These are phyloP conservation scores for Babesia divergens DNA, from an alignment of 169 alveolate genomes.

Conservation along the genomic window DNA sequence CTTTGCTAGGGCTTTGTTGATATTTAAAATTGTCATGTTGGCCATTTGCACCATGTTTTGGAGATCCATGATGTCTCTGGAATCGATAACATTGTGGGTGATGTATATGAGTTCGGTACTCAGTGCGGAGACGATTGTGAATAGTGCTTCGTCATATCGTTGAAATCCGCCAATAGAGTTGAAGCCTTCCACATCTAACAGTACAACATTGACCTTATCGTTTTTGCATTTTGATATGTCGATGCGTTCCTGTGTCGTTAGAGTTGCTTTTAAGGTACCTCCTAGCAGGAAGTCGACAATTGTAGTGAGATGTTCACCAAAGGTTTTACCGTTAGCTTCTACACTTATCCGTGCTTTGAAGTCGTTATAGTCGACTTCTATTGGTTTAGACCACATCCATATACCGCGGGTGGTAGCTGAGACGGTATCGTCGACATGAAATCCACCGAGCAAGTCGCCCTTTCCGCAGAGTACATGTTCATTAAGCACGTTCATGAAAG, in stretches of 20 bases:
- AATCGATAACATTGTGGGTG: slow-evolving; percentile 65
- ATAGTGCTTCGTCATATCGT: slow-evolving; percentile 73
- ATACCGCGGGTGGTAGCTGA: slow-evolving; percentile 73
- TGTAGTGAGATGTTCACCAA: slow-evolving; percentile 51
- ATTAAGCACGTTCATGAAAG: slow-evolving; percentile 68
- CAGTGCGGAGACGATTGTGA: slow-evolving; percentile 66
- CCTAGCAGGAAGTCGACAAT: slow-evolving; percentile 57
- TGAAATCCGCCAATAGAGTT: slow-evolving; percentile 67
- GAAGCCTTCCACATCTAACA: slow-evolving; percentile 75
- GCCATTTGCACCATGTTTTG: slow-evolving; percentile 66
- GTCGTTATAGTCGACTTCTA: slow-evolving; percentile 42
- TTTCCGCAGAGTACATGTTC: slow-evolving; percentile 63
- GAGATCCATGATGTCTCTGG: slow-evolving; percentile 62
- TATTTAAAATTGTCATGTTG: slow-evolving; percentile 42
- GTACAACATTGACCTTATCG: slow-evolving; percentile 65
- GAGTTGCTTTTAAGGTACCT: slow-evolving; percentile 43
- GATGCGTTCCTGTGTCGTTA: slow-evolving; percentile 38
- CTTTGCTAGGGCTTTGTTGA: slow-evolving; percentile 7
- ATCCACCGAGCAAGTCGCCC: slow-evolving; percentile 55
- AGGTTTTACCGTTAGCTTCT: slow-evolving; percentile 17
- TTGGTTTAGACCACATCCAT: slow-evolving; percentile 77
- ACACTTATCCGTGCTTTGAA: slow-evolving; percentile 28
- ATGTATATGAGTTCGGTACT: slow-evolving; percentile 71
- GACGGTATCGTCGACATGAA: slow-evolving; percentile 59
- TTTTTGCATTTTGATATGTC: slow-evolving; percentile 11